Evolutionary conservation across 2,329 filamentous ascomycete species (phyloP).

Genomic region (Ceratocystis alfenasii): DNA sequence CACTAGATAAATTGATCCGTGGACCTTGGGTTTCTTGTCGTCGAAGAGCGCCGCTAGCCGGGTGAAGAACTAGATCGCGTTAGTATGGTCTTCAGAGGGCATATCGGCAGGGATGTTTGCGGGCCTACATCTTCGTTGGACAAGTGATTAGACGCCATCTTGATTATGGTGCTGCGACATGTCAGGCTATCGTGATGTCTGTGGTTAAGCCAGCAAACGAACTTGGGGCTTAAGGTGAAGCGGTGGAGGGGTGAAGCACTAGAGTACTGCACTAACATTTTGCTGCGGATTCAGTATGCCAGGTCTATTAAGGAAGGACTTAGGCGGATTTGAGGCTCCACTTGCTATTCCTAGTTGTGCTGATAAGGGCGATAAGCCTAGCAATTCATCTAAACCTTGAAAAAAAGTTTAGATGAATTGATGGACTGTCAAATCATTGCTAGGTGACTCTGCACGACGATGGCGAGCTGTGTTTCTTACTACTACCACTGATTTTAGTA

Average conservation of each 20-base stretch:
- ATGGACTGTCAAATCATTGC: background rate
- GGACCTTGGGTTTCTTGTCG: slow-evolving; percentile 52
- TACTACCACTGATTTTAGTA: no score
- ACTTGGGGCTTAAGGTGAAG: slow-evolving; percentile 6
- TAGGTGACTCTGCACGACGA: background rate
- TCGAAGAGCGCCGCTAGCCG: slow-evolving; percentile 47
- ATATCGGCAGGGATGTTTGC: background rate
- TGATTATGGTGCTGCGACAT: slow-evolving; percentile 1
- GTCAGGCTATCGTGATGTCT: slow-evolving; percentile 1
- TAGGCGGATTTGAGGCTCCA: background rate
- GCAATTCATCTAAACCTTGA: background rate
- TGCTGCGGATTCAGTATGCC: background rate
- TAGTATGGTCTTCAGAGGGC: background rate
- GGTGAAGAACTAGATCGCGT: slow-evolving; percentile 13
- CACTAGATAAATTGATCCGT: slow-evolving; percentile 61
- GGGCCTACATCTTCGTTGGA: slow-evolving; percentile 49
- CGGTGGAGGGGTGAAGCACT: background rate
- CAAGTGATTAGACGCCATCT: slow-evolving; percentile 32
- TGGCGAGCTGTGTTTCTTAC: no score
- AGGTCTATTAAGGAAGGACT: background rate
- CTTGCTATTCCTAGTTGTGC: slow-evolving; percentile 12
- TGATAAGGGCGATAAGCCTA: slow-evolving; percentile 20
- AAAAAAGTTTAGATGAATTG: slow-evolving; percentile 17
- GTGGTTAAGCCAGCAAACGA: background rate
- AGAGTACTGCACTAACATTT: slow-evolving; percentile 5